Evolutionary conservation across 805 yeast species (phyloP).

Genomic region (Lipomyces kockii): DNA sequence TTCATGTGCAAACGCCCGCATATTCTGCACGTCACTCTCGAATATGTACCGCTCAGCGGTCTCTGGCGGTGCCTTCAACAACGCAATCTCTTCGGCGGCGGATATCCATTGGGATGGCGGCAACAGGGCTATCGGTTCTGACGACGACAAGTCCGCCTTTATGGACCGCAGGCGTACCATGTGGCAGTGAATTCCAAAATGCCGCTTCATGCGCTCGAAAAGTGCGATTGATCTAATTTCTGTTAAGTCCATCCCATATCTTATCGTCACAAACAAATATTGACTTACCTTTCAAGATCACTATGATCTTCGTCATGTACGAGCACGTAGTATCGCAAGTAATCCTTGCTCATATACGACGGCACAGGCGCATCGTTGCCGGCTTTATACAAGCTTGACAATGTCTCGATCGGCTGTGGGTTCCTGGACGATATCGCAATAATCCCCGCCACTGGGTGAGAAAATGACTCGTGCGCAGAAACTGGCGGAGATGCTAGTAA

Average conservation of each 20-base stretch:
- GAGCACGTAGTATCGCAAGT: constrained; percentile 57
- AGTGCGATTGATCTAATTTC: constrained; percentile 46
- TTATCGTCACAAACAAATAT: background rate
- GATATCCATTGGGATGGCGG: constrained; percentile 47
- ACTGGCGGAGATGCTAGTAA: constrained; percentile 62
- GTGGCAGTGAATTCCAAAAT: constrained; percentile 45
- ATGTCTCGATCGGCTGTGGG: constrained; percentile 60
- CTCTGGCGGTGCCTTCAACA: constrained; percentile 25
- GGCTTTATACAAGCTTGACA: constrained; percentile 57
- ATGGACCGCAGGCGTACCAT: constrained; percentile 36
- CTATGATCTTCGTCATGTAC: constrained; percentile 55
- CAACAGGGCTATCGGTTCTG: constrained; percentile 28
- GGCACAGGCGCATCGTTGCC: constrained; percentile 53
- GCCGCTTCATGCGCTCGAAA: constrained; percentile 50
- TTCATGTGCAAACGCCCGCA: constrained; percentile 53
- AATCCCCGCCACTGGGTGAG: constrained; percentile 81
- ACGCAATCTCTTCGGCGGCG: constrained; percentile 55
- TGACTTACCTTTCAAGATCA: constrained; percentile 48
- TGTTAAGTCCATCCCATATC: background rate
- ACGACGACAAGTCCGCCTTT: constrained; percentile 5
- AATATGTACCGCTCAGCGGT: constrained; percentile 23
- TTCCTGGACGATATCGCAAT: constrained; percentile 66
- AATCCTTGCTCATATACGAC: constrained; percentile 67
- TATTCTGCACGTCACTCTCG: constrained; percentile 47
- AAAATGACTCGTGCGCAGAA: constrained; percentile 81